Percentiles rank a stretch among this genome's conserved stretches.
These are phyloP conservation scores for Phytophthora crassamura DNA, from an alignment of 352 stramenopile genomes.

Conservation along the genomic window DNA sequence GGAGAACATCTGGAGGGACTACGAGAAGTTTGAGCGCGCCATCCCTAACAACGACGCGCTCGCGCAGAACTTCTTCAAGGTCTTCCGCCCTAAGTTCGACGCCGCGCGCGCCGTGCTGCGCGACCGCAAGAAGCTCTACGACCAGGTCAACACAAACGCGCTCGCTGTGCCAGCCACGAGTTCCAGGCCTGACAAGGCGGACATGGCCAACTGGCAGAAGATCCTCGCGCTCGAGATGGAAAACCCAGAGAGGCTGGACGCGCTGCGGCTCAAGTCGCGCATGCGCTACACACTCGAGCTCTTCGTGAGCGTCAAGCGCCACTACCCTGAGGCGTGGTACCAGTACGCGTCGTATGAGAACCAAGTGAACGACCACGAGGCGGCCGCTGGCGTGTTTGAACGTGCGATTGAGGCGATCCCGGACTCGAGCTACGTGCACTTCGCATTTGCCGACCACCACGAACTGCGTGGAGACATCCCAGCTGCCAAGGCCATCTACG, in stretches of 20 bases:
- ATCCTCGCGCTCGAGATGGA: slow-evolving; percentile 77
- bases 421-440: slow-evolving; percentile 81
- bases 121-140: slow-evolving; percentile 87
- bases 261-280: slow-evolving; percentile 76
- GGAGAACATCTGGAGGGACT: slow-evolving; percentile 87
- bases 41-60: slow-evolving; percentile 91
- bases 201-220: slow-evolving; percentile 84
- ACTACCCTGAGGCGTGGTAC: slow-evolving; percentile 87
- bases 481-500: slow-evolving; percentile 81
- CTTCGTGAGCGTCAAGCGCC: slow-evolving; percentile 78
- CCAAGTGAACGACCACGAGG: slow-evolving; percentile 75
- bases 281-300: slow-evolving; percentile 88
- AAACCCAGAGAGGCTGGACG: slow-evolving; percentile 86
- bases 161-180: slow-evolving; percentile 59
- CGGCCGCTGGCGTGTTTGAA: slow-evolving; percentile 71
- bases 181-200: slow-evolving; percentile 42
- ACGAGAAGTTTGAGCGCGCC: slow-evolving; percentile 88
- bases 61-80: slow-evolving; percentile 90
- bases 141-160: slow-evolving; percentile 75
- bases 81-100: slow-evolving; percentile 87
- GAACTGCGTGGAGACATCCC: slow-evolving; percentile 72
- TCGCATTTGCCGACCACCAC: slow-evolving; percentile 84
- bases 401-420: slow-evolving; percentile 79
- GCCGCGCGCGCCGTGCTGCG: slow-evolving; percentile 75
- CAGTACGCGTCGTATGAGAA: slow-evolving; percentile 87